Evolutionary conservation across 495 filamentous ascomycete genomes (phyloP).

Genomic region (Tuber calosporum): DNA sequence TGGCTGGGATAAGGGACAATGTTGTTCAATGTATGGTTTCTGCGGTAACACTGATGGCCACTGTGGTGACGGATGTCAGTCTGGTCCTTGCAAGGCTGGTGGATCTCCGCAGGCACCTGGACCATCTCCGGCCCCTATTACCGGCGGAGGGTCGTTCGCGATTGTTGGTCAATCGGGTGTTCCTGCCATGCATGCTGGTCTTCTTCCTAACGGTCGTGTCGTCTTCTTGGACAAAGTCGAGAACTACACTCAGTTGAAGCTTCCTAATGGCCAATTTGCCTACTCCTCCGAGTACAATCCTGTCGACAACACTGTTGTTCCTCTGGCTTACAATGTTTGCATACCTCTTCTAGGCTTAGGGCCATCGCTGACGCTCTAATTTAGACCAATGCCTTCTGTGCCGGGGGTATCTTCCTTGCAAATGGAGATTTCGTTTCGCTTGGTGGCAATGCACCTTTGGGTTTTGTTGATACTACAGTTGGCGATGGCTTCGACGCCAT

Average conservation of each 20-base stretch:
- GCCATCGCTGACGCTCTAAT: neutral
- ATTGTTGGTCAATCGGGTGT: conserved; percentile 54
- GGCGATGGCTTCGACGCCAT: conserved; percentile 54
- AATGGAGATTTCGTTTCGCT: conserved; percentile 52
- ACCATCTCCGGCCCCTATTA: conserved; percentile 30
- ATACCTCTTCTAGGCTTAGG: neutral
- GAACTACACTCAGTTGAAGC: conserved; percentile 53
- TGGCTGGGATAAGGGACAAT: conserved; percentile 34
- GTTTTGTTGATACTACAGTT: conserved; percentile 54
- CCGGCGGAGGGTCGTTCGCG: conserved; percentile 45
- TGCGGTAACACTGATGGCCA: conserved; percentile 45
- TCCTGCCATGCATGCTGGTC: conserved; percentile 57
- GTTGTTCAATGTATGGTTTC: conserved; percentile 40
- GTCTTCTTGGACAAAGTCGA: conserved; percentile 60
- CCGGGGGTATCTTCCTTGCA: conserved; percentile 55
- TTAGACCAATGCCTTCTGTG: conserved; percentile 57
- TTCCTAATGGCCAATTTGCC: conserved; percentile 52
- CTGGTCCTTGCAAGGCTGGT: conserved; percentile 41
- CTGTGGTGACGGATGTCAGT: conserved; percentile 48
- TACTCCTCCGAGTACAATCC: conserved; percentile 58
- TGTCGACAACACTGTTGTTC: conserved; percentile 46
- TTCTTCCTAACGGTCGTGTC: conserved; percentile 55
- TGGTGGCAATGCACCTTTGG: conserved; percentile 54
- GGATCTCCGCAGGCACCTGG: conserved; percentile 30
- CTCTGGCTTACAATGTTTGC: conserved; percentile 47